Conservation (phyloP, 805 yeast species). For the Teunomyces lycoperdinae region DNA sequence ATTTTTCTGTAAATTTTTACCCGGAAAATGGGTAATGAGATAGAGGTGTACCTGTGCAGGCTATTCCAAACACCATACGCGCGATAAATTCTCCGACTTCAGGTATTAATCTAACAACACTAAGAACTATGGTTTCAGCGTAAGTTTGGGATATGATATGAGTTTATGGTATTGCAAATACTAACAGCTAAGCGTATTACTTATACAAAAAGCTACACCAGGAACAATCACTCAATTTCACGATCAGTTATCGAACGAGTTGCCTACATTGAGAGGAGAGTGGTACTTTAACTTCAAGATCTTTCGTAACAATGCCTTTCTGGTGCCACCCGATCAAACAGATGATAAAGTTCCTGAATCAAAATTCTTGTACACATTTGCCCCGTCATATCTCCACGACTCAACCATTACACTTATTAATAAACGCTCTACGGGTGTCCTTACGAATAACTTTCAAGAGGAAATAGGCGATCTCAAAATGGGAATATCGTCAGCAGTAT, state of each 20-base stretch:
- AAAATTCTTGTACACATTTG: constrained; percentile 48
- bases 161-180: neutral
- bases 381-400: constrained; percentile 48
- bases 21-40: neutral
- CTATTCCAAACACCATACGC: no score
- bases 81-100: no score
- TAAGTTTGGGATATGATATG: constrained; percentile 3
- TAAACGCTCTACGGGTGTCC: constrained; percentile 36
- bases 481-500: constrained; percentile 13
- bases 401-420: constrained; percentile 49
- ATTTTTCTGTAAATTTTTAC: neutral
- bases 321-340: constrained; percentile 40
- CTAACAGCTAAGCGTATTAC: constrained; percentile 32
- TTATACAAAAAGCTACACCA: constrained; percentile 45
- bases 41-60: neutral
- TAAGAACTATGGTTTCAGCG: constrained; percentile 11
- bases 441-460: constrained; percentile 34
- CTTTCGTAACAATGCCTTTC: constrained; percentile 59
- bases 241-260: constrained; percentile 65
- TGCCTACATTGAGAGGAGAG: constrained; percentile 57
- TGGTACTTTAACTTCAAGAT: constrained; percentile 72
- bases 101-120: neutral
- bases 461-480: constrained; percentile 14
- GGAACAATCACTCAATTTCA: constrained; percentile 66
- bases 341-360: constrained; percentile 33